phyloP scores from a whole-genome alignment of 441 rosid genomes.

The Isatis lusitanica region DNA sequence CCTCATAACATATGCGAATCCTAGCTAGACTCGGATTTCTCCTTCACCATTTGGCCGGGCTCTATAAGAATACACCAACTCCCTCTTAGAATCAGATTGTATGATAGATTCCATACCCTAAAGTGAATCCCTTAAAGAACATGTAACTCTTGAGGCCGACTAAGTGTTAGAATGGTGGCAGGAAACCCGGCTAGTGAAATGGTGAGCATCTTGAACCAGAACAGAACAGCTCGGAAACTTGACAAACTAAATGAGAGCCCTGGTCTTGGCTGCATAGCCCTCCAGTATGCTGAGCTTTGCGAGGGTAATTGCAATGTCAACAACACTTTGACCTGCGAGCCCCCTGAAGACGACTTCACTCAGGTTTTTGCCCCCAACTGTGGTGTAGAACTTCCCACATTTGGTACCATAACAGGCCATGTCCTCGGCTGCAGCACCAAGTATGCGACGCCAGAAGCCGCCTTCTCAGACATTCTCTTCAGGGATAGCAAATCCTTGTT shows the following conservation, averaged over 20 bases:
- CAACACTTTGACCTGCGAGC: slow-evolving; percentile 59
- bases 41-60: background rate
- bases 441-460: slow-evolving; percentile 53
- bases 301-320: slow-evolving; percentile 63
- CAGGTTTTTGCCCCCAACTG: slow-evolving; percentile 84
- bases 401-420: slow-evolving; percentile 72
- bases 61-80: background rate
- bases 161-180: slow-evolving; percentile 32
- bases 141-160: background rate
- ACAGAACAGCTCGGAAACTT: slow-evolving; percentile 63
- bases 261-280: slow-evolving; percentile 93
- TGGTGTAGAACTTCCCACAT: slow-evolving; percentile 77
- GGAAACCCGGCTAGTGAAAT: slow-evolving; percentile 82
- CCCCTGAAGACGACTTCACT: slow-evolving; percentile 70
- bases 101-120: background rate
- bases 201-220: slow-evolving; percentile 67
- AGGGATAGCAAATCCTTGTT: slow-evolving; percentile 52
- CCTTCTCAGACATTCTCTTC: slow-evolving; percentile 61
- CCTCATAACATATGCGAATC: slow-evolving; percentile 10
- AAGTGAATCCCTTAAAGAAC: background rate
- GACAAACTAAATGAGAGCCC: slow-evolving; percentile 61
- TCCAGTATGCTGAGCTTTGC: slow-evolving; percentile 72
- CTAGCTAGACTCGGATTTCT: slow-evolving; percentile 15
- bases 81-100: background rate
- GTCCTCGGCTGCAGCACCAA: slow-evolving; percentile 69